These are phyloP conservation scores for Trichoderma cornu-damae DNA, from an alignment of 2,329 filamentous ascomycete species.

Conservation along the genomic window DNA sequence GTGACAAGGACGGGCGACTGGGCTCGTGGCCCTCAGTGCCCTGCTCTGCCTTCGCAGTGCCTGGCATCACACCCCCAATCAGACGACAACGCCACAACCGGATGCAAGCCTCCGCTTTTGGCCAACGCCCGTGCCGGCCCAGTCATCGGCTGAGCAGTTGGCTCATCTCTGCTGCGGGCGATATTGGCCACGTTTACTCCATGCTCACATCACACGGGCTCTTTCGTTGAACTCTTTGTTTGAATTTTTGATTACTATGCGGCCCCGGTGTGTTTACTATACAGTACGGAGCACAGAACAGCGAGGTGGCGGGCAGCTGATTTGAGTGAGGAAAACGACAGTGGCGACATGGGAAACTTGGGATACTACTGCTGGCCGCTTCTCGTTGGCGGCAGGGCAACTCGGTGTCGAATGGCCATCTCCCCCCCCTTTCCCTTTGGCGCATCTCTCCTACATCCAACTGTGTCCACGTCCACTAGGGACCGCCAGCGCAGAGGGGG, in stretches of 20 bases:
- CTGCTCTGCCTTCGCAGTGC: neutral
- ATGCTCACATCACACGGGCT: neutral
- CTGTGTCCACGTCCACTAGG: neutral
- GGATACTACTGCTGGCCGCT: neutral
- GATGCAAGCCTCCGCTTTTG: constrained; percentile 22
- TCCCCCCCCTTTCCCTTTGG: no score
- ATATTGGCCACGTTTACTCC: constrained; percentile 18
- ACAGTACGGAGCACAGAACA: neutral
- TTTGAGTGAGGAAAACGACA: neutral
- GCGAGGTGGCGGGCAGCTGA: neutral
- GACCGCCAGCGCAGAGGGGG: constrained; percentile 12
- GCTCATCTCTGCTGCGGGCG: constrained; percentile 19
- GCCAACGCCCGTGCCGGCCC: constrained; percentile 16
- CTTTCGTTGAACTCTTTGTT: neutral
- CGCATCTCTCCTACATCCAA: neutral
- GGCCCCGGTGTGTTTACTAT: neutral
- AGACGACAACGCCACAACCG: constrained; percentile 18
- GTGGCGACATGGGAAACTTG: no score
- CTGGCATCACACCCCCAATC: constrained; percentile 21
- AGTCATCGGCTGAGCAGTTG: constrained; percentile 17
- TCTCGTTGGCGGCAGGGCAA: constrained; percentile 4
- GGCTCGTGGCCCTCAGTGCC: neutral
- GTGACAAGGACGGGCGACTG: constrained; percentile 1
- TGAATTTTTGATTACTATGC: neutral
- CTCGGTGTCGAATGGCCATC: neutral